phyloP scores from a whole-genome alignment of 108 stramenopile species.

The Nitzschia palea region DNA sequence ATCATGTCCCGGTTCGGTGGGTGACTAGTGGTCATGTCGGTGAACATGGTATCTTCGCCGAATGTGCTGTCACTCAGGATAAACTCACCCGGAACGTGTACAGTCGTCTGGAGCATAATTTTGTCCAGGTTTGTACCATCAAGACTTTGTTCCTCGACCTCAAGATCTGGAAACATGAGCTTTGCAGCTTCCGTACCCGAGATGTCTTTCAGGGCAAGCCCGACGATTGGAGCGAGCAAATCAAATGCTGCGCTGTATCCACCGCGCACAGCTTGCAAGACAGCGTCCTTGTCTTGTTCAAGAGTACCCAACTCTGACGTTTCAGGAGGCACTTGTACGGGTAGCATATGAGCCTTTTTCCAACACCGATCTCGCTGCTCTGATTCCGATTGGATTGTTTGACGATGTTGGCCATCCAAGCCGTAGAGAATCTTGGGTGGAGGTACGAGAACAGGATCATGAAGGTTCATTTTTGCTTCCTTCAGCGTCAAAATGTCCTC shows the following conservation, averaged over 20 bases:
- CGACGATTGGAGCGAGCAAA: constrained; percentile 56
- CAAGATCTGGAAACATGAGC: constrained; percentile 27
- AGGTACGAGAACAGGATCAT: constrained; percentile 55
- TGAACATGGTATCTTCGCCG: background rate
- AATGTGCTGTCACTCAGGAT: background rate
- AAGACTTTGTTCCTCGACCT: background rate
- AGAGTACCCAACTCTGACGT: constrained; percentile 54
- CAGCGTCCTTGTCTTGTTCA: constrained; percentile 60
- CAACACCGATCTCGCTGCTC: constrained; percentile 29
- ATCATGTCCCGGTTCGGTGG: background rate
- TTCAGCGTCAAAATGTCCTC: constrained; percentile 78
- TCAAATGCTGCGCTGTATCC: constrained; percentile 80
- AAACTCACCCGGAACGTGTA: constrained; percentile 19
- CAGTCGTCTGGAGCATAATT: constrained; percentile 3
- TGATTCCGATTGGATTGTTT: constrained; percentile 3
- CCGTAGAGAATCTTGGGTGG: constrained; percentile 73
- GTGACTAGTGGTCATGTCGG: background rate
- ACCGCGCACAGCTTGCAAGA: constrained; percentile 65
- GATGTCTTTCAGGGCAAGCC: constrained; percentile 10
- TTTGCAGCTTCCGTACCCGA: constrained; percentile 26
- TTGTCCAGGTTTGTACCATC: background rate
- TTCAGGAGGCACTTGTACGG: constrained; percentile 59
- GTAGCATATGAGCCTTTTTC: constrained; percentile 69
- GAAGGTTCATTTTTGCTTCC: constrained; percentile 32
- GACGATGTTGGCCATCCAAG: constrained; percentile 15